Evolutionary conservation across 2,329 filamentous ascomycete species (phyloP).

Genomic region (Colletotrichum salicis): DNA sequence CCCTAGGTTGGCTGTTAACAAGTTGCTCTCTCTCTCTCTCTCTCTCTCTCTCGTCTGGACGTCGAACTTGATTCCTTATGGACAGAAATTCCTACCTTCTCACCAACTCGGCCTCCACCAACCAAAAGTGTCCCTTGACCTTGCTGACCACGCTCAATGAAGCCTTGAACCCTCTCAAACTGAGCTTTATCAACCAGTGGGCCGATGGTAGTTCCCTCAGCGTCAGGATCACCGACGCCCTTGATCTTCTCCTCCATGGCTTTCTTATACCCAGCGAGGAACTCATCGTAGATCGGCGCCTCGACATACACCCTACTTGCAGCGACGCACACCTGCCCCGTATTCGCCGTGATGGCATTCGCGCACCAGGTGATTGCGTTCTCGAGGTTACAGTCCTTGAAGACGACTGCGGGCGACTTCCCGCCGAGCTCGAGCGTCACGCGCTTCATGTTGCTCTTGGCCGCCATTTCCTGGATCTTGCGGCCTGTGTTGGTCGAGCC

Average conservation of each 20-base stretch:
- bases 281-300: slow-evolving; percentile 65
- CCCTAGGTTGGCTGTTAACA: slow-evolving; percentile 40
- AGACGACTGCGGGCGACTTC: slow-evolving; percentile 73
- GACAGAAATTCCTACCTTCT: slow-evolving; percentile 39
- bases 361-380: slow-evolving; percentile 59
- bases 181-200: slow-evolving; percentile 62
- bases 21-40: too few relatives aligned
- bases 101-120: slow-evolving; percentile 52
- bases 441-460: slow-evolving; percentile 72
- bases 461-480: slow-evolving; percentile 72
- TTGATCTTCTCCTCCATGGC: slow-evolving; percentile 68
- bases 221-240: slow-evolving; percentile 70
- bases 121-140: slow-evolving; percentile 50
- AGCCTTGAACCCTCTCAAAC: slow-evolving; percentile 56
- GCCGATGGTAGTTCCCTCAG: slow-evolving; percentile 67
- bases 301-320: slow-evolving; percentile 78
- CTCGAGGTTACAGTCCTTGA: slow-evolving; percentile 73
- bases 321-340: slow-evolving; percentile 80
- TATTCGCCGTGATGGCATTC: slow-evolving; percentile 71
- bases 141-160: slow-evolving; percentile 54
- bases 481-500: slow-evolving; percentile 75
- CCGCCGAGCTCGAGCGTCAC: slow-evolving; percentile 80
- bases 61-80: background rate
- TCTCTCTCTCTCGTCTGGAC: background rate
- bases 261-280: slow-evolving; percentile 67